These are phyloP conservation scores for Cystobasidium slooffiae DNA, from an alignment of 1,284 basidiomycete genomes.

Conservation along the genomic window DNA sequence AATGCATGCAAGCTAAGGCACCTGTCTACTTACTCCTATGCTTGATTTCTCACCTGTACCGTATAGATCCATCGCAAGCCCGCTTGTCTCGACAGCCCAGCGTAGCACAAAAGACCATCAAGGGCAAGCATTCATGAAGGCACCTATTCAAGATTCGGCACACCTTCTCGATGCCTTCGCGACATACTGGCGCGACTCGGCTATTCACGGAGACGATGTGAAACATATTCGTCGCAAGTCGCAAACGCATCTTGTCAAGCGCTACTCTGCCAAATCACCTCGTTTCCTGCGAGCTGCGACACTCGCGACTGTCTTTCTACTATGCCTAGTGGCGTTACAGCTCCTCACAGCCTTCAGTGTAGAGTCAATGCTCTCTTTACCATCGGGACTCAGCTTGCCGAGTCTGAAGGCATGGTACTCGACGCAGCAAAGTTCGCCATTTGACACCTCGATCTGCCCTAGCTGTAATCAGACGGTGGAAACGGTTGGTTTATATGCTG, in stretches of 20 bases:
- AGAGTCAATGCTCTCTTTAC: background rate
- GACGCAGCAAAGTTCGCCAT: background rate
- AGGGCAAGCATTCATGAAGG: too few species aligned
- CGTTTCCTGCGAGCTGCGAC: background rate
- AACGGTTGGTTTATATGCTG: conserved; percentile 19
- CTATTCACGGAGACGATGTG: conserved; percentile 14
- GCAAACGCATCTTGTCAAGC: conserved; percentile 12
- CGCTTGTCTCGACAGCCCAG: background rate
- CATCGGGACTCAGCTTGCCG: background rate
- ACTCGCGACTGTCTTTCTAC: background rate
- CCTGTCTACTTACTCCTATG: too few species aligned
- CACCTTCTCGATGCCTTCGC: conserved; percentile 12
- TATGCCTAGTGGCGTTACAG: conserved; percentile 16
- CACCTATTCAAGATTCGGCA: background rate
- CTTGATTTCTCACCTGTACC: too few species aligned
- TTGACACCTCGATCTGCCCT: conserved; percentile 8
- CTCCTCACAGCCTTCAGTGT: conserved; percentile 17
- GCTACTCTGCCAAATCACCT: background rate
- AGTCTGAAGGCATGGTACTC: background rate
- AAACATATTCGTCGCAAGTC: conserved; percentile 28
- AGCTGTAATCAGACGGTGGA: conserved; percentile 12
- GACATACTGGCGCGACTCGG: conserved; percentile 23
- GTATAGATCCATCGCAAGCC: too few species aligned
- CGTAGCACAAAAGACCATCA: too few species aligned
- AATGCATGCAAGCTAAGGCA: too few species aligned